Conservation (phyloP, 2,329 filamentous ascomycete species). For the Metarhizium rileyi region DNA sequence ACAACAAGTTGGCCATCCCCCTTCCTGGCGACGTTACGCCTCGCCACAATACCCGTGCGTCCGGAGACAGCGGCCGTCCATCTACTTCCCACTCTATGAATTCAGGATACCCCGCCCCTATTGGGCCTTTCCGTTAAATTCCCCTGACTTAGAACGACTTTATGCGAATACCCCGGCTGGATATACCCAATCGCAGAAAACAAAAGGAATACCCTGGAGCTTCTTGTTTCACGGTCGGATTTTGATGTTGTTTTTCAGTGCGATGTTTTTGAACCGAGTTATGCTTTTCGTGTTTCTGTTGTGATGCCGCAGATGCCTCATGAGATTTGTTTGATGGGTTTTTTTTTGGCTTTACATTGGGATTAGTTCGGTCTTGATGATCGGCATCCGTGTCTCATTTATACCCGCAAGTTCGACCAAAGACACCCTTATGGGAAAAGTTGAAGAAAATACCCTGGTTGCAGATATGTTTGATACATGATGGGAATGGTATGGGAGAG, state of each 20-base stretch:
- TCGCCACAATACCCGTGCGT: conserved; percentile 72
- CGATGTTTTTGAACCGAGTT: conserved; percentile 1
- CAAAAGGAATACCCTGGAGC: conserved; percentile 44
- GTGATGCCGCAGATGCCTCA: conserved; percentile 3
- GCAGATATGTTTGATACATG: conserved; percentile 1
- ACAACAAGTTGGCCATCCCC: conserved; percentile 54
- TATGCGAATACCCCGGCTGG: conserved; percentile 52
- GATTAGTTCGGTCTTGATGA: conserved; percentile 22
- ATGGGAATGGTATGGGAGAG: conserved; percentile 1
- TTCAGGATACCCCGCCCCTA: conserved; percentile 92
- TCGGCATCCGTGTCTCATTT: conserved; percentile 20
- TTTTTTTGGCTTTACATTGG: conserved; percentile 11
- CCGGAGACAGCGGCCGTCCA: conserved; percentile 83
- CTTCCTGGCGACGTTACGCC: conserved; percentile 75
- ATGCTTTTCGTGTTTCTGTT: conserved; percentile 10
- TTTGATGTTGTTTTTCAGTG: neutral
- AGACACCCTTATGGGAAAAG: conserved; percentile 18
- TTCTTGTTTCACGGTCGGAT: conserved; percentile 11
- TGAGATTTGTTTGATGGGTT: conserved; percentile 8
- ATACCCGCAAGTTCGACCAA: conserved; percentile 25
- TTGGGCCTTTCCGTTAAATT: conserved; percentile 83
- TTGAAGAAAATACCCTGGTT: conserved; percentile 22
- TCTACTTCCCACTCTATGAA: conserved; percentile 90
- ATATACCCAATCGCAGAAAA: conserved; percentile 49
- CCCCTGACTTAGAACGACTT: conserved; percentile 34